Evolutionary conservation across 345 rosid species (phyloP).

Genomic region (Heritiera littoralis): DNA sequence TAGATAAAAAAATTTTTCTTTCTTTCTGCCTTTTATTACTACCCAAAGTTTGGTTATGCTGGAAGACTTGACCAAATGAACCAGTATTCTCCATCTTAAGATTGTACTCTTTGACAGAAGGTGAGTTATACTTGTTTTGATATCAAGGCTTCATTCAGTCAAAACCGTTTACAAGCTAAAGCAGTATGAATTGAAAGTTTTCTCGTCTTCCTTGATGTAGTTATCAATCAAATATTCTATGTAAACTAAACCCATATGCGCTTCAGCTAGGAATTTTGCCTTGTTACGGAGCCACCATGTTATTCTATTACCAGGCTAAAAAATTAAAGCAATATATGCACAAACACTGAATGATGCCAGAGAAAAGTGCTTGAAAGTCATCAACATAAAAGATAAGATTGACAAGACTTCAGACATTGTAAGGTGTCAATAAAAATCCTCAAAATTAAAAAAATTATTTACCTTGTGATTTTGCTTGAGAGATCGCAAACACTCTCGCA

Average conservation of each 20-base stretch:
- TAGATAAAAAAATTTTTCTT: not conserved
- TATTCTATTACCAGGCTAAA: not conserved
- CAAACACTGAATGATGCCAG: not conserved
- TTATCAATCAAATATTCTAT: not conserved
- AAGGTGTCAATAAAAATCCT: not conserved
- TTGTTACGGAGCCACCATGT: not conserved
- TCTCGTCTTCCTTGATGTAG: not conserved
- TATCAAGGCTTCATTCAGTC: not conserved
- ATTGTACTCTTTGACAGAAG: not conserved
- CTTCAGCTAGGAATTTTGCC: not conserved
- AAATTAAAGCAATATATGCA: not conserved
- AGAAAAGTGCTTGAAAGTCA: not conserved
- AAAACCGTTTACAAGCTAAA: not conserved
- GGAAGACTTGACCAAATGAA: not conserved
- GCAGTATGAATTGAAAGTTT: not conserved
- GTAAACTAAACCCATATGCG: not conserved
- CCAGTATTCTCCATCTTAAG: not conserved
- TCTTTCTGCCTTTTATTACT: not conserved
- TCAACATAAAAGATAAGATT: not conserved
- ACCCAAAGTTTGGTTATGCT: not conserved
- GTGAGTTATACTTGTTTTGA: not conserved
- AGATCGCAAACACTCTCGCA: conserved; percentile 91
- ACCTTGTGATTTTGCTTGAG: conserved; percentile 95
- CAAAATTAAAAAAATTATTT: conserved; percentile 8
- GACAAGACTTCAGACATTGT: conserved; percentile 1